Evolutionary conservation across 805 yeast genomes (phyloP), one percentile per base, ranked within the genome.

Genomic region (Teunomyces tritomae): DNA sequence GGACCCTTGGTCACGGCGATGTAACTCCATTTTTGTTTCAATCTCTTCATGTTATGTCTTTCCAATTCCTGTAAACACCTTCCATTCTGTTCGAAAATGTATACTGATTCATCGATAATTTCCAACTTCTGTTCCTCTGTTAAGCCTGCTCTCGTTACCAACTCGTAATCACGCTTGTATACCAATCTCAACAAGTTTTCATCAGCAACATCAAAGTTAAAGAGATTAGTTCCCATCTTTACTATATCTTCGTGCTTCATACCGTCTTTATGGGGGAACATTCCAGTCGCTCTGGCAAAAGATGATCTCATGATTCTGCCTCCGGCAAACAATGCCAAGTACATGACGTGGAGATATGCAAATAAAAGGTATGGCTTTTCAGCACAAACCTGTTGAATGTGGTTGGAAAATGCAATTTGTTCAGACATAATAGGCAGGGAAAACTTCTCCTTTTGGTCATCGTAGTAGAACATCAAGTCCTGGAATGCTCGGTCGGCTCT

Each of bases 271-370:
- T 84, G 83, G 8, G 96, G 95, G 75, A 87, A 86, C 47, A 87
- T 65, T 2, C 90, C 88, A 5, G 84, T 69, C 20, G 89, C 84
- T 57, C 77, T 80, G 44, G 83, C 72, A 27, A 88, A 66, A 13
- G 83, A 78, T 0, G 90, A 82, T 50, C 84, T 71, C 80, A 89
- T 76, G 29, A 88, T 73, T 52, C 83, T 74, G 13, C 95, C 96
- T 44, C 96, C 96, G 1, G 96, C 96, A 70, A 88, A 88, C 44
- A 88, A 75, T 0, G 94, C 96, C 59, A 88, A 69, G 66, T 88
- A 88, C 81, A 88, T 77, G 42, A 87, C 94, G 62, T 88, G 96
- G 71, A 89, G 80, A 64, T 88, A 88, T 4, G 96, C 94, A 41
- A 88, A 71, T 32, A 88, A 65, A 16, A 87, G 65, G 55, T 85